phyloP scores from a whole-genome alignment of 441 rosid species.

The Gossypium davidsonii region DNA sequence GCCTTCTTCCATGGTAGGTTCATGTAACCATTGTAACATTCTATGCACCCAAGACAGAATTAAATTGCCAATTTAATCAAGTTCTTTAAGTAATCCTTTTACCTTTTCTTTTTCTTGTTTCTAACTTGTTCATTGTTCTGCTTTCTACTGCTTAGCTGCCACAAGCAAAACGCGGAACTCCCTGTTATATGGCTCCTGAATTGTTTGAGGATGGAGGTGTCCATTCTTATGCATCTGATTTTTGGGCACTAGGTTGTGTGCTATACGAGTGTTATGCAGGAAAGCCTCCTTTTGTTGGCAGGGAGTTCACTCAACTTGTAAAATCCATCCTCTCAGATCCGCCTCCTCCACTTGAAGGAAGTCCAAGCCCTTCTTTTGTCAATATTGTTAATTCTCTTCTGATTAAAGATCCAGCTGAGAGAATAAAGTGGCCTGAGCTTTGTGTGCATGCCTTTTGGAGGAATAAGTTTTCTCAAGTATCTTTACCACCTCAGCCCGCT shows the following conservation, averaged over 20 bases:
- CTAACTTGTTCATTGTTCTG: not conserved
- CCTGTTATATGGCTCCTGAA: slow-evolving; percentile 98
- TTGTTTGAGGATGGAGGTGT: slow-evolving; percentile 94
- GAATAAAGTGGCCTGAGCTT: slow-evolving; percentile 86
- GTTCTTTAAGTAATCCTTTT: slow-evolving; percentile 6
- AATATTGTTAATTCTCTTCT: slow-evolving; percentile 80
- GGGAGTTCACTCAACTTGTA: slow-evolving; percentile 86
- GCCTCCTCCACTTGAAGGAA: slow-evolving; percentile 82
- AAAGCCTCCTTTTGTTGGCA: slow-evolving; percentile 79
- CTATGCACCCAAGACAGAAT: not conserved
- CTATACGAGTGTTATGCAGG: slow-evolving; percentile 89
- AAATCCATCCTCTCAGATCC: slow-evolving; percentile 84
- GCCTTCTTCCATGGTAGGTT: slow-evolving; percentile 55
- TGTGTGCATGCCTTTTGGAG: slow-evolving; percentile 89
- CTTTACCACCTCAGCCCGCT: slow-evolving; percentile 82
- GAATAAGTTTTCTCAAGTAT: slow-evolving; percentile 39
- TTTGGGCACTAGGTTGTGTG: slow-evolving; percentile 98
- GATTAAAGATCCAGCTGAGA: slow-evolving; percentile 85
- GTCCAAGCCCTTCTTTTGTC: slow-evolving; percentile 71
- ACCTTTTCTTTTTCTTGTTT: not conserved
- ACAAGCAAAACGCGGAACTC: slow-evolving; percentile 96
- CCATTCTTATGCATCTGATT: slow-evolving; percentile 93
- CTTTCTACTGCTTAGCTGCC: slow-evolving; percentile 36
- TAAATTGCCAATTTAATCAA: slow-evolving; percentile 8
- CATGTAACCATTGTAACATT: not conserved